Percentiles rank a stretch among this genome's conserved stretches.
phyloP scores from a whole-genome alignment of 2,329 filamentous ascomycete genomes.

The Botrytis cinerea region DNA sequence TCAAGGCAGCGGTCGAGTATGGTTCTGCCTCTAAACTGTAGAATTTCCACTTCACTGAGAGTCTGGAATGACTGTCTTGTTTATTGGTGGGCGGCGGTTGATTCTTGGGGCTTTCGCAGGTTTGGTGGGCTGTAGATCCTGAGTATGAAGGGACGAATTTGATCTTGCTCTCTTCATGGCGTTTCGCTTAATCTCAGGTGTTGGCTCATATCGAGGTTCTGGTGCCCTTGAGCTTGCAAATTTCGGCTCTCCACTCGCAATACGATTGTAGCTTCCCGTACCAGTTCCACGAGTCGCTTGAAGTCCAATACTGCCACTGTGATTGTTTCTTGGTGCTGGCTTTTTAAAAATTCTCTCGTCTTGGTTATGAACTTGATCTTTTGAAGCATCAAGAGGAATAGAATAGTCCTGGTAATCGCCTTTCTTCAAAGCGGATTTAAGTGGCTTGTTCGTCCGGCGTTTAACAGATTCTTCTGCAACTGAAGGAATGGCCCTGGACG shows the following conservation, averaged over 20 bases:
- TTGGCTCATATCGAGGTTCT: not conserved
- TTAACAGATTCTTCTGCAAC: constrained; percentile 18
- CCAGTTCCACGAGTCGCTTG: not conserved
- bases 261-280: constrained; percentile 21
- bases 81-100: not conserved
- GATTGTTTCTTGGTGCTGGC: not conserved
- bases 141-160: not conserved
- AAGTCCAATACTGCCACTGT: constrained; percentile 1
- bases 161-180: constrained; percentile 24
- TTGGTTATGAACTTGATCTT: not conserved
- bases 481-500: not conserved
- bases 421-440: constrained; percentile 28
- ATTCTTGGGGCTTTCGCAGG: constrained; percentile 24
- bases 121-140: not conserved
- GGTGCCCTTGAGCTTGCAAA: not conserved
- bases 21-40: not conserved
- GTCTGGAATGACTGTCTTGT: constrained; percentile 22
- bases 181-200: constrained; percentile 19
- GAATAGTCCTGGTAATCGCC: not conserved
- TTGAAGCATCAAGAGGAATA: not conserved
- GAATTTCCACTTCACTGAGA: constrained; percentile 13
- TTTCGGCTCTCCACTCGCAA: constrained; percentile 2
- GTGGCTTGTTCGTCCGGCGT: constrained; percentile 12
- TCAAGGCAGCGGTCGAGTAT: not conserved
- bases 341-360: not conserved